Evolutionary conservation across 2,329 filamentous ascomycete species (phyloP), one percentile per base, ranked within the genome.

Genomic region (Elsinoe ampelina): DNA sequence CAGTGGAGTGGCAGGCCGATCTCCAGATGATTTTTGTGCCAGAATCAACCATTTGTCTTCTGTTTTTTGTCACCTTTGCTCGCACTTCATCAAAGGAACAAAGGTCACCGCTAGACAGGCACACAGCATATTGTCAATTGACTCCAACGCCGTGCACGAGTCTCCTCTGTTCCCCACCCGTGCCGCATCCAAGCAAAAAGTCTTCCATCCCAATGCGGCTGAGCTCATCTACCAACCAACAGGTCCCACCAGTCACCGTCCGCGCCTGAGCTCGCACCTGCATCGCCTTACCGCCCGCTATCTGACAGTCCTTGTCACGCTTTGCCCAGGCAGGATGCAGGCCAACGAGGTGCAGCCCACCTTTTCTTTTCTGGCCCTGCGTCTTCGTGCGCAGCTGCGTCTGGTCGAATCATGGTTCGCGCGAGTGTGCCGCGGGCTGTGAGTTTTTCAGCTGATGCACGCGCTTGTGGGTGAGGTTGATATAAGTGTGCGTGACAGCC

Each of bases 271-370:
- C 11, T 48, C 7, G 12, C 7, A 15, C 30, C 30, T 35, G 43
- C 43, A 48, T 48, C 22, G 43, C 43, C 30, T 48, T 48, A 48
- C 43, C 43, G 43, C 43, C 43, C 43, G 12, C 43, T 35, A 48
- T 34, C 19, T 38, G 36, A n/a, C n/a, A 48, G 22, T 32, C 43
- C 32, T 22, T 15, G 22, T 48, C 11, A 30, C 42, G 12, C 17
- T 22, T 45, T 3, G 3, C 42, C 22, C 22, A 26, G 42, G 42
- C 13, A 45, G 42, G 42, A 45, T 45, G 42, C 39, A 26, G 22
- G 22, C n/a, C 39, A 45, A 30, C 10, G 39, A 3, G 4, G 35
- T 38, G n/a, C n/a, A n/a, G n/a, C n/a, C n/a, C n/a, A n/a, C n/a
- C n/a, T n/a, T n/a, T n/a, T n/a, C n/a, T n/a, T n/a, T n/a, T n/a